Base-by-base conservation (phyloP, 768 basidiomycete species). In the Phylloporus sp. region DNA sequence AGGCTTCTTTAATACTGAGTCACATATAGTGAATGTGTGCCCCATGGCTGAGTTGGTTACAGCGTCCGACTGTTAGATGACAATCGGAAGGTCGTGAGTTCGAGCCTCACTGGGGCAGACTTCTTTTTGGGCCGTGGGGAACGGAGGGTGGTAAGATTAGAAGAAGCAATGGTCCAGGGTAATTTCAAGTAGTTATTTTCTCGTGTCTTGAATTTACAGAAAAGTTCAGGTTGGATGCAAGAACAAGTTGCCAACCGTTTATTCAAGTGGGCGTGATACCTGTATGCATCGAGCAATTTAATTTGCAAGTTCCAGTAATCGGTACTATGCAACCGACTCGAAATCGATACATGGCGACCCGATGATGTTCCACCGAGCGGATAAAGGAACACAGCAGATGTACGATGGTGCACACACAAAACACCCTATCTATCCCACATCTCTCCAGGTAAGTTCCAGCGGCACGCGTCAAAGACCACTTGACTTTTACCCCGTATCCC, bases 401-500 rank as follows among this genome's bases (percentile, higher is more conserved):
- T 51, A 48, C 26, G 26, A 35, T 29, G 27, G 31, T 44, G 38
- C 14, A 55, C 44, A 44, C n/a, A 27, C 32, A 36, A 17, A 23
- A 47, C 44, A 18, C 27, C 17, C 23, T 33, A 27, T 52, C n/a
- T 17, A 18, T 3, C 38, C 17, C 15, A 31, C 43, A 31, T 40
- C 64, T 71, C 84, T 52, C 82, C 38, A 27, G 24, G 37, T 13
- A 37, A 31, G 32, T 37, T 27, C 21, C 37, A 6, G 34, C 14
- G 8, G 32, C 18, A 21, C 42, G 44, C 14, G 46, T 46, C 31
- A 18, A 23, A 42, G 33, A 39, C 22, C 21, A n/a, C 11, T 26
- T 13, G 9, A 28, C 22, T 17, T 44, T 65, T 73, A 88, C 52
- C 86, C 86, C 34, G 78, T 84, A 62, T 88, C 86, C 44, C 81